Evolutionary conservation across 495 filamentous ascomycete species (phyloP).

Genomic region (Neurospora sp.): DNA sequence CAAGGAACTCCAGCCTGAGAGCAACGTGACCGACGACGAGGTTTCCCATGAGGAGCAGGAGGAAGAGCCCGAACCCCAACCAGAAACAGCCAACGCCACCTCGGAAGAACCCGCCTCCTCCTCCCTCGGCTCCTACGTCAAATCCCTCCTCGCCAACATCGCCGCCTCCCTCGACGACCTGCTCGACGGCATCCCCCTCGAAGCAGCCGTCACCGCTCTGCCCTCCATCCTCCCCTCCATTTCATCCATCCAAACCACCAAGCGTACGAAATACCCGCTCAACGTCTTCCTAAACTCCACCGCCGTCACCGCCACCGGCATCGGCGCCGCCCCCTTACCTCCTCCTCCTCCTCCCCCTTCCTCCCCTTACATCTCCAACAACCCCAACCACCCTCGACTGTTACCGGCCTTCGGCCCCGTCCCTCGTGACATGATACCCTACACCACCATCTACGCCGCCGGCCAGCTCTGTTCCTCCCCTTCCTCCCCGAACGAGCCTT

Average conservation of each 20-base stretch:
- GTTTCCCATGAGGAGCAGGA: conserved; percentile 1
- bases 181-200: conserved; percentile 1
- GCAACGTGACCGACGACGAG: not conserved
- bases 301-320: conserved; percentile 61
- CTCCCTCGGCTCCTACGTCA: conserved; percentile 21
- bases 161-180: conserved; percentile 19
- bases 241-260: not conserved
- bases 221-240: conserved; percentile 1
- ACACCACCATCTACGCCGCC: conserved; percentile 60
- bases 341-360: not conserved
- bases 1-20: not conserved
- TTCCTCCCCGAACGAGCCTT: not conserved
- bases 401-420: conserved; percentile 20
- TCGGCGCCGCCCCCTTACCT: conserved; percentile 66
- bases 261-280: not conserved
- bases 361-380: conserved; percentile 34
- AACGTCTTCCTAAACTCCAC: conserved; percentile 34
- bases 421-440: conserved; percentile 38
- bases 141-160: conserved; percentile 27
- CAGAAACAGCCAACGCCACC: not conserved
- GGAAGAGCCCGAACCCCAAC: not conserved
- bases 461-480: conserved; percentile 49
- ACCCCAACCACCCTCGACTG: conserved; percentile 40
- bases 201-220: not conserved
- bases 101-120: not conserved